Evolutionary conservation across 2,329 filamentous ascomycete genomes (phyloP).

Genomic region (Fusarium marasasianum): DNA sequence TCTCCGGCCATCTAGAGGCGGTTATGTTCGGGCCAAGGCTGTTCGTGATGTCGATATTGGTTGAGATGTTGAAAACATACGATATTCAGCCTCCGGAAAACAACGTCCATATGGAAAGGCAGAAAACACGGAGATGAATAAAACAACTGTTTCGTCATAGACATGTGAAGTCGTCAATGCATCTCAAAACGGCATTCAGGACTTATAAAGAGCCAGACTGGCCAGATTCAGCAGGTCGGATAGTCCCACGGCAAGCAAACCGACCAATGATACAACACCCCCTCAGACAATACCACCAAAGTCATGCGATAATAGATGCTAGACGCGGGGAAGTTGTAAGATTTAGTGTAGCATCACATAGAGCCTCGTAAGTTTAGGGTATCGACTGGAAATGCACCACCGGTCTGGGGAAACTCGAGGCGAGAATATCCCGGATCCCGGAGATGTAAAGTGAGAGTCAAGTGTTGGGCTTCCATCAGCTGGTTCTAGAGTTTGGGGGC

Average conservation of each 20-base stretch:
- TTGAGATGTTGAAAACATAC: neutral
- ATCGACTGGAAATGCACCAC: slow-evolving; percentile 1
- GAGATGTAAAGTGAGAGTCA: neutral
- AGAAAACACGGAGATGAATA: neutral
- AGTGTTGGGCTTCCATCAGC: neutral
- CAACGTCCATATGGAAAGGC: neutral
- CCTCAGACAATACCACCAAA: neutral
- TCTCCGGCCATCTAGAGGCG: neutral
- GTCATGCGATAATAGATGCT: slow-evolving; percentile 10
- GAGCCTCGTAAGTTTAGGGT: slow-evolving; percentile 14
- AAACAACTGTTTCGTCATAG: neutral
- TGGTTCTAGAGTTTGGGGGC: neutral
- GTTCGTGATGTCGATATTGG: neutral
- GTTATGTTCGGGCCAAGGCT: neutral
- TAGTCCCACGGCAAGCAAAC: neutral
- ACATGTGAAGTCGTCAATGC: neutral
- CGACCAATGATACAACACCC: neutral
- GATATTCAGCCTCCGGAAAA: neutral
- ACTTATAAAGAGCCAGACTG: neutral
- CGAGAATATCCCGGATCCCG: slow-evolving; percentile 35
- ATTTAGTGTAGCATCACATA: slow-evolving; percentile 12
- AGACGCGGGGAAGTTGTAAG: slow-evolving; percentile 31
- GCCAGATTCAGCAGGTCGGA: neutral
- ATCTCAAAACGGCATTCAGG: neutral
- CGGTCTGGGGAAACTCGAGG: slow-evolving; percentile 20